Evolutionary conservation across 2,329 filamentous ascomycete species (phyloP).

Genomic region (Ceratocystis destructans): DNA sequence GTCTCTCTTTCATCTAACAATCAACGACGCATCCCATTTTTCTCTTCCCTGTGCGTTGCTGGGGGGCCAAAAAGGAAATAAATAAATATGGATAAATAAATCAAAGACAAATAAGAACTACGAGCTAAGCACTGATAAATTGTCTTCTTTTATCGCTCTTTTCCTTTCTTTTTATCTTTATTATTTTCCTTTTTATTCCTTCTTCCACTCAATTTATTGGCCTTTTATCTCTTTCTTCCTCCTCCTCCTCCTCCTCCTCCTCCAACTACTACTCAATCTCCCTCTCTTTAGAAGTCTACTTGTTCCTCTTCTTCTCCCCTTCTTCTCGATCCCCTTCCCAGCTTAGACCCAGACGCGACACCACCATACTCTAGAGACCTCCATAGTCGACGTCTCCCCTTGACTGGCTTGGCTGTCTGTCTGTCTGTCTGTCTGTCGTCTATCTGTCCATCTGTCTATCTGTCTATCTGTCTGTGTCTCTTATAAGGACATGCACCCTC

Average conservation of each 20-base stretch:
- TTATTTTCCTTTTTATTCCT: not conserved
- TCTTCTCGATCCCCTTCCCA: not conserved
- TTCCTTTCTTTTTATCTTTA: not conserved
- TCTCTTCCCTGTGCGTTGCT: no score
- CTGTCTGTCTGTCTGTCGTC: not conserved
- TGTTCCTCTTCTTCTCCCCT: not conserved
- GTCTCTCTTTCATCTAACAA: not conserved
- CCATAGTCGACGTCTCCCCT: no score
- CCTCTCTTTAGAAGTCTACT: not conserved
- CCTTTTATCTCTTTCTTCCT: constrained; percentile 1
- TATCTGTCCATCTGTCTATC: not conserved
- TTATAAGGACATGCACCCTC: no score
- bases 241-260: not conserved
- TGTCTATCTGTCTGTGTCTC: no score
- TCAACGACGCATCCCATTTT: not conserved
- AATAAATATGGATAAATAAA: not conserved
- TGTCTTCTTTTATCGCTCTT: not conserved
- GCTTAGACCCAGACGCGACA: not conserved
- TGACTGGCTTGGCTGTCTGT: not conserved
- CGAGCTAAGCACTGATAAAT: not conserved
- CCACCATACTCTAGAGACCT: no score
- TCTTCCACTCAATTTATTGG: not conserved
- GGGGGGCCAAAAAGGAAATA: not conserved
- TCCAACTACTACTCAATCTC: not conserved
- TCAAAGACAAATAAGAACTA: not conserved